Evolutionary conservation across 371 early-diverging fungal species (phyloP).

Genomic region (Lichtheimia ornata): DNA sequence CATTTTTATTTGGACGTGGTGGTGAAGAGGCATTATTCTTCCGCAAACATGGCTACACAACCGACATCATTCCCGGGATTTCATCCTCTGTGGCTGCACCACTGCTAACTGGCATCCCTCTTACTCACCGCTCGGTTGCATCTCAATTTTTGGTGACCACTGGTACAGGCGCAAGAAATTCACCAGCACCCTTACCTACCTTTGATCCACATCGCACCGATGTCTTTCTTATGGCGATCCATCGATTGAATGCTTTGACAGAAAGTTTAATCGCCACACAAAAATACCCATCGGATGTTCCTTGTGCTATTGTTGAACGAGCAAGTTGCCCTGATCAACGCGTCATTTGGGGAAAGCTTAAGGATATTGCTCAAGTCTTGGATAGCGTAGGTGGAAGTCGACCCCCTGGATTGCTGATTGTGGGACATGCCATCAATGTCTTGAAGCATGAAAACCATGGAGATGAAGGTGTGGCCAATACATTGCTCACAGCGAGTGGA

Average conservation of each 20-base stretch:
- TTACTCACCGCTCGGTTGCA: constrained; percentile 88
- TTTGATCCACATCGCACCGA: constrained; percentile 72
- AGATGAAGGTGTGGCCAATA: constrained; percentile 33
- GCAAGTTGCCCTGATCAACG: constrained; percentile 77
- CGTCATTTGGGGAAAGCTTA: constrained; percentile 60
- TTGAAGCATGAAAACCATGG: constrained; percentile 38
- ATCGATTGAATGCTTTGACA: constrained; percentile 63
- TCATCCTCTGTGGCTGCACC: constrained; percentile 80
- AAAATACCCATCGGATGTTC: constrained; percentile 63
- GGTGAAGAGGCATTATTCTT: constrained; percentile 87
- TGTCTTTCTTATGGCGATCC: constrained; percentile 89
- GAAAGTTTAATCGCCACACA: constrained; percentile 55
- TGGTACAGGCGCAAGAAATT: constrained; percentile 65
- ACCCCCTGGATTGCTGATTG: constrained; percentile 77
- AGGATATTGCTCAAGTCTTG: constrained; percentile 59
- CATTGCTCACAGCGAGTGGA: constrained; percentile 23
- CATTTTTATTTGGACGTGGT: constrained; percentile 91
- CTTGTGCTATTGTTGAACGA: constrained; percentile 76
- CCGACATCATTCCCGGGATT: constrained; percentile 83
- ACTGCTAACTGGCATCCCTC: constrained; percentile 76
- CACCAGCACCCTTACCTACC: constrained; percentile 57
- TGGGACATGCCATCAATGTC: constrained; percentile 61
- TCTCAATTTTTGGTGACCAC: constrained; percentile 86
- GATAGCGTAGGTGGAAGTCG: constrained; percentile 68
- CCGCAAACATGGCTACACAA: constrained; percentile 61